Percentiles rank a stretch among this genome's conserved stretches.
Conservation (phyloP, 2,329 filamentous ascomycete species). For the Pseudocercospora fijiensis region DNA sequence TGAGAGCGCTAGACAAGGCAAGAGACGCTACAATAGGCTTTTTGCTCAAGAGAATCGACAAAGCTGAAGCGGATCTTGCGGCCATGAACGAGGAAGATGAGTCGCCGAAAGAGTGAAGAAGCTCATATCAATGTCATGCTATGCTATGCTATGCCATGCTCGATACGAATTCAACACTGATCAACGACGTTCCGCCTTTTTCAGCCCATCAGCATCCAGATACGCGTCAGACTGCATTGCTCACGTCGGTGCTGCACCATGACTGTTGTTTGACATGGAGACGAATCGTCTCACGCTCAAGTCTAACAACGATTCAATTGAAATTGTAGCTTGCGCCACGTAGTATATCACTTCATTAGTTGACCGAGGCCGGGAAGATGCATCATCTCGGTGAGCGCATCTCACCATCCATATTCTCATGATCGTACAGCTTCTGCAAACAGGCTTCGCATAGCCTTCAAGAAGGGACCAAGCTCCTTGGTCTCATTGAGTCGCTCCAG, state of each 20-base stretch:
- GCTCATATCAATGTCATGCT: background rate
- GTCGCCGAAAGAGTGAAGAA: background rate
- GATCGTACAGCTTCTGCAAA: constrained; percentile 57
- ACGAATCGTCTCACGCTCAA: background rate
- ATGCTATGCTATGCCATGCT: background rate
- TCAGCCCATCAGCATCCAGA: constrained; percentile 21
- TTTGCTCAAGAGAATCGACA: constrained; percentile 54
- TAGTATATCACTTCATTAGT: background rate
- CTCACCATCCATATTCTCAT: background rate
- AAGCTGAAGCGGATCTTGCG: constrained; percentile 43
- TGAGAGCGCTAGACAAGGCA: constrained; percentile 49
- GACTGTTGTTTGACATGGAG: constrained; percentile 1
- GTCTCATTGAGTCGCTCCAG: constrained; percentile 79
- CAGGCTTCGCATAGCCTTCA: constrained; percentile 80
- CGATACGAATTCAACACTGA: background rate
- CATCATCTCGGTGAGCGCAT: background rate
- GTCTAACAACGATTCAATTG: background rate
- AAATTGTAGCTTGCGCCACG: background rate
- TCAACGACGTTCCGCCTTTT: constrained; percentile 18
- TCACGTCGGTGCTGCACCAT: background rate
- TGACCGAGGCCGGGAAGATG: background rate
- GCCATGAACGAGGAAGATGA: background rate
- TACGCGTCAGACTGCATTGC: constrained; percentile 14
- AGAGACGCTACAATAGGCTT: constrained; percentile 55
- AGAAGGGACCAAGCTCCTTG: constrained; percentile 66